phyloP scores from a whole-genome alignment of 2,329 filamentous ascomycete species.

The Lasiodiplodia hormozganensis region DNA sequence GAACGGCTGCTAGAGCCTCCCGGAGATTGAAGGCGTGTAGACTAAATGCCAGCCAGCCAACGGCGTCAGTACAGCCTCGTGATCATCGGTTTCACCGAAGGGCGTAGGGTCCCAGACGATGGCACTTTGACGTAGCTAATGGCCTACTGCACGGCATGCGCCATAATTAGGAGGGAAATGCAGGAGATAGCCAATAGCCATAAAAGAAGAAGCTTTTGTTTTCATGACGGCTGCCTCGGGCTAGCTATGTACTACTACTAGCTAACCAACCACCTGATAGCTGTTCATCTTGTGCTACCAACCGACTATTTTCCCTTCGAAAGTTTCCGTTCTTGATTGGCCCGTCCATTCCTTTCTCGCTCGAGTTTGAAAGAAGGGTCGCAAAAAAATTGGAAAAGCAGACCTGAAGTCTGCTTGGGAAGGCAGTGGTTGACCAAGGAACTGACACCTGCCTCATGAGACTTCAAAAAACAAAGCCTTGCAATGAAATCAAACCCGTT shows the following conservation, averaged over 20 bases:
- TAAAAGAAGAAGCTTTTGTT: background rate
- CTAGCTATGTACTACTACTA: background rate
- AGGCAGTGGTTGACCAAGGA: background rate
- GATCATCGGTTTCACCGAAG: background rate
- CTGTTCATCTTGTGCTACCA: background rate
- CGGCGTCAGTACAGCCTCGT: background rate
- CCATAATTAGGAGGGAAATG: background rate
- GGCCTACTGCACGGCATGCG: background rate
- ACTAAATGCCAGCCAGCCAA: background rate
- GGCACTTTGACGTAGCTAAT: background rate
- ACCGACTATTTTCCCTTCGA: background rate
- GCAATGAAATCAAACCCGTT: background rate
- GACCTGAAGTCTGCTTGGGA: background rate
- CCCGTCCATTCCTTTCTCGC: background rate
- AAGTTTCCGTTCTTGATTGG: background rate
- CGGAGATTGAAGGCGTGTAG: background rate
- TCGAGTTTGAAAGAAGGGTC: background rate
- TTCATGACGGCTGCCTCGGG: background rate
- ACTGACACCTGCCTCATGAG: background rate
- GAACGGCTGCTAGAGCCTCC: background rate
- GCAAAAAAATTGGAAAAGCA: background rate
- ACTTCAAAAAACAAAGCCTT: background rate
- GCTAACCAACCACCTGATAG: background rate
- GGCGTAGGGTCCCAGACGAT: background rate
- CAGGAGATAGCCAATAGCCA: background rate